Evolutionary conservation across 2,329 filamentous ascomycete genomes (phyloP), one percentile per base, ranked within the genome.

Genomic region (Fusarium luffae): DNA sequence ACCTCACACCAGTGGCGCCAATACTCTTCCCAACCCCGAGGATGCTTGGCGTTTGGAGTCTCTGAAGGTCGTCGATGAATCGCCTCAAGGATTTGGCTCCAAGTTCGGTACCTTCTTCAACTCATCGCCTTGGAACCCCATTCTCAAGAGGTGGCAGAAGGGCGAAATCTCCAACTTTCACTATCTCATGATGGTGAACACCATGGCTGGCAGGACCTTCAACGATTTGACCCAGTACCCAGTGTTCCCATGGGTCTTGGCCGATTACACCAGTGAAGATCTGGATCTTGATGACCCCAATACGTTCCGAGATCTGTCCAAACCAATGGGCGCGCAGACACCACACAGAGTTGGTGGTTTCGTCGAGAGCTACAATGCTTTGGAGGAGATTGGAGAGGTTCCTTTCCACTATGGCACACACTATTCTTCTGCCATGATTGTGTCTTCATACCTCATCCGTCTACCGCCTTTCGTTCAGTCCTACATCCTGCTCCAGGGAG

Each of bases 121-220:
- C 69, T 88, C 93, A 23, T 90, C 89, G 1, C 88, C 92, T 0
- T 92, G 92, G 79, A 94, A 94, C 70, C 93, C 94, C 12, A 90
- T 93, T 11, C 97, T 96, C 75, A 91, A 92, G 70, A 91, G 90
- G 78, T 99, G 96, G 96, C 88, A 96, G 63, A 92, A 90, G 77
- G 96, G 97, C 14, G 96, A 99, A 75, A 93, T 98, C 51, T 98
- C 95, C 16, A 99, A 99, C 79, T 99, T 99, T 75, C 94, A 98
- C 79, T 99, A 99, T 77, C 87, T 99, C 37, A 99, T 99, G 95
- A 90, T 98, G 64, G 90, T 99, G 76, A 99, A 99, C 77, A 98
- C 96, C 0, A 93, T 99, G 87, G 97, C 97, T 28, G 96, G 96
- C 4, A 87, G 96, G 54, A 98, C 96, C 0, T 99, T 99, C 83